A percentile compares a stretch with the other conserved stretches of the same genome.
Evolutionary conservation across 1,284 basidiomycete species (phyloP).

Genomic region (Testicularia cyperi): DNA sequence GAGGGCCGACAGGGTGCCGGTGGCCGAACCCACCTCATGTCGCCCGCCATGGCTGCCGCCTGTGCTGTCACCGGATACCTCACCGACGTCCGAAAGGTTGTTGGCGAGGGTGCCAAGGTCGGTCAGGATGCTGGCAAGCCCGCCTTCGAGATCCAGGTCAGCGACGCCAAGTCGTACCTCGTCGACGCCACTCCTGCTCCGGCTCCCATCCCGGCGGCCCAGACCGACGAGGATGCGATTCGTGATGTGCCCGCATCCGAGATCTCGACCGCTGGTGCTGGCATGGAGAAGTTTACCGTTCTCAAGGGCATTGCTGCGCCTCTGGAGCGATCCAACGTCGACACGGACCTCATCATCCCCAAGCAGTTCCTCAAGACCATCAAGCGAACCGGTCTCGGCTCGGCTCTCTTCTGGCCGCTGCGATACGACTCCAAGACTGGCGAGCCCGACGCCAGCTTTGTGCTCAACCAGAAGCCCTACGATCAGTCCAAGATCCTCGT

Average conservation of each 20-base stretch:
- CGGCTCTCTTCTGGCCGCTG: slow-evolving; percentile 53
- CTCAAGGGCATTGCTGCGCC: slow-evolving; percentile 56
- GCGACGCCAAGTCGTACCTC: slow-evolving; percentile 51
- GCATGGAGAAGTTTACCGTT: slow-evolving; percentile 53
- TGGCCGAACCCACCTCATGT: slow-evolving; percentile 58
- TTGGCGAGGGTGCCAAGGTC: slow-evolving; percentile 18
- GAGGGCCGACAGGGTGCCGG: slow-evolving; percentile 58
- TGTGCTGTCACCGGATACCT: slow-evolving; percentile 57
- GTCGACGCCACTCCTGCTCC: slow-evolving; percentile 33
- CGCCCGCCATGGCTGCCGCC: slow-evolving; percentile 58
- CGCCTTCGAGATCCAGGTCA: slow-evolving; percentile 44
- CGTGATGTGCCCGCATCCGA: slow-evolving; percentile 34
- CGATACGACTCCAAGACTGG: slow-evolving; percentile 56
- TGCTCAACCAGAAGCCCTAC: slow-evolving; percentile 54
- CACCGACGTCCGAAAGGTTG: slow-evolving; percentile 57
- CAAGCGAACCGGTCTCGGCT: slow-evolving; percentile 57
- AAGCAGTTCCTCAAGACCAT: slow-evolving; percentile 60
- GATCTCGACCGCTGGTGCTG: slow-evolving; percentile 32
- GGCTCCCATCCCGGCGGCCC: slow-evolving; percentile 15
- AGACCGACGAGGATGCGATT: slow-evolving; percentile 44
- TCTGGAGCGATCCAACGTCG: slow-evolving; percentile 54
- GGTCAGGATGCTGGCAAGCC: slow-evolving; percentile 43
- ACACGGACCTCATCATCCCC: slow-evolving; percentile 59
- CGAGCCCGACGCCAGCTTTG: slow-evolving; percentile 43
- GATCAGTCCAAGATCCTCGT: slow-evolving; percentile 50